Base-by-base conservation (phyloP, 352 stramenopile species). In the Pythium plurisporium region DNA sequence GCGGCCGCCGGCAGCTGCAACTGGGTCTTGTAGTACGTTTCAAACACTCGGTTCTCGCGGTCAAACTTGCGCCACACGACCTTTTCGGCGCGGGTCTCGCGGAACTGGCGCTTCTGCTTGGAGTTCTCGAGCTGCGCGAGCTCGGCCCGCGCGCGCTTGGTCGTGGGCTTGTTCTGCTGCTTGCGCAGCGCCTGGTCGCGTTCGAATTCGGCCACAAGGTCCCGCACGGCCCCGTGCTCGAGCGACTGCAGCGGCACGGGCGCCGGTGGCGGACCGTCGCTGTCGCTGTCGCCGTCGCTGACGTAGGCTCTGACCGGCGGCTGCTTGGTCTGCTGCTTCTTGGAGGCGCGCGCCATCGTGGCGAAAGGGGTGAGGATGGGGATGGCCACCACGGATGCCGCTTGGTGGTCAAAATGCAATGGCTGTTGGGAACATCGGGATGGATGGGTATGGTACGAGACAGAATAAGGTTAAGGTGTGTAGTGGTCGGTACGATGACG, bases 1-100 rank as follows among this genome's bases (percentile, higher is more conserved):
- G 70, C 62, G 11, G 75, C 11, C 14, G 69, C 25, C 20, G 69
- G 44, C 34, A 96, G 63, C 36, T 79, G 72, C 30, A 94, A 52
- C 42, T 95, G 79, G 5, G 71, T 59, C 55, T 86, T 67, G 61
- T 96, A 98, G 53, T 90, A 97, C 26, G 72, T 50, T 60, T 95
- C 83, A 50, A 95, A 96, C 9, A 76, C 59, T 23, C 51, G 64
- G 64, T 95, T 95, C 62, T 91, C 82, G 22, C 83, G 73, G 51
- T 89, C 81, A 47, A 94, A 94, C 55, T 94, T 94, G 62, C 83
- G 83, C 83, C 83, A 94, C 53, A 94, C 81, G 48, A 94, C 86
- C 63, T 94, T 94, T 69, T 90, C 72, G 5, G 83, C 82, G 51
- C 86, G 87, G 41, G 79, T 68, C 49, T 87, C 72, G 17, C 80